Base-by-base conservation (phyloP, 2,329 filamentous ascomycete genomes). In the Trichoderma sp. region DNA sequence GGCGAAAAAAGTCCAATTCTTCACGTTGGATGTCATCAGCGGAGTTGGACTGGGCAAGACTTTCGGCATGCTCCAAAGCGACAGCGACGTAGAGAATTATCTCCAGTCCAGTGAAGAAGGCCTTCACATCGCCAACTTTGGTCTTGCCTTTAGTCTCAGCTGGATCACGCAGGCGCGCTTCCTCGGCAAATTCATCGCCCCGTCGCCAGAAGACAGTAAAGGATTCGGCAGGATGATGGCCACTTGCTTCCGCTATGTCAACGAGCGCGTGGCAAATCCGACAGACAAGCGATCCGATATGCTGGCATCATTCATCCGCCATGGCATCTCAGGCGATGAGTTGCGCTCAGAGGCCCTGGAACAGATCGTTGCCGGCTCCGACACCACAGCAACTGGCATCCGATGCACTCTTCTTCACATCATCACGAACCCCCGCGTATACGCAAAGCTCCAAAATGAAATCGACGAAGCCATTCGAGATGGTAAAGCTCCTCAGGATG, bases 21-120 rank as follows among this genome's bases (percentile, higher is more conserved):
- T 88, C 71, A 86, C 86, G 0, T 78, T 89, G 2, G 87, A 89
- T 73, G 84, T 87, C 9, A 86, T 89, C 72, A 85, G 83, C 57
- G 80, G 82, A 28, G 78, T 89, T 18, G 84, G 85, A 0, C 82
- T 88, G 18, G 86, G 86, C n/a, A 78, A 81, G 15, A 64, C 83
- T 0, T 88, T 87, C 69, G 85, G 86, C 30, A 83, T 87, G 75
- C 78, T 89, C 3, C 76, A 76, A 1, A 77, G 77, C 7, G 84
- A 89, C 74, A 74, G 77, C 1, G 87, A 88, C 62, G 77, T 85
- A 1, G 80, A 84, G 51, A 76, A 76, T 11, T 83, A 84, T 67
- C 71, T 85, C 51, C 75, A 80, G 58, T 79, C 79, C 0, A 78
- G 67, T 12, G 82, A 83, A 71, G 77, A 79, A 24, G 80, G 80